phyloP scores from a whole-genome alignment of 805 yeast species.

The Debaryomyces castellii region DNA sequence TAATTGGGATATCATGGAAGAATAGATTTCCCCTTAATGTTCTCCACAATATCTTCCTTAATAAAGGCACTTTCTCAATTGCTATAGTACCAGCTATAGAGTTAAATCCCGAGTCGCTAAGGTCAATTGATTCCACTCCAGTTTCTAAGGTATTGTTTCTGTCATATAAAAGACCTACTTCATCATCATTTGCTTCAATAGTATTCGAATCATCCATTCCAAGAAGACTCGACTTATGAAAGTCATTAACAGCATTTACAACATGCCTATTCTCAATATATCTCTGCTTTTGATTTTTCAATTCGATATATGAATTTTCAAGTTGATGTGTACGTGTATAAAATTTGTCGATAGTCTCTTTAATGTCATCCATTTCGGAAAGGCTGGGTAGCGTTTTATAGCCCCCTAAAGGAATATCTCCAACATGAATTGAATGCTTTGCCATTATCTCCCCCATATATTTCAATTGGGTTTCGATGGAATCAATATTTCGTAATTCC shows the following conservation, averaged over 20 bases:
- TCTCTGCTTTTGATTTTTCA: conserved; percentile 22
- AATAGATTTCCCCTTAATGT: conserved; percentile 42
- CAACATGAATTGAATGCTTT: conserved; percentile 26
- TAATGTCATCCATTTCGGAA: conserved; percentile 35
- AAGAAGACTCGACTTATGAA: conserved; percentile 25
- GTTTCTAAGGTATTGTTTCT: conserved; percentile 20
- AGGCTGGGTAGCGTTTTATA: conserved; percentile 18
- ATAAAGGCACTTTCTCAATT: conserved; percentile 33
- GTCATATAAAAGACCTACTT: conserved; percentile 25
- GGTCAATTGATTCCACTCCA: conserved; percentile 18
- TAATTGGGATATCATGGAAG: conserved; percentile 39
- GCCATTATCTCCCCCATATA: conserved; percentile 27
- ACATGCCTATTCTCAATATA: conserved; percentile 38
- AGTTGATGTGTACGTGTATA: conserved; percentile 35
- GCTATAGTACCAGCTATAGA: conserved; percentile 37
- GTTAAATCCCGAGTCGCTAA: conserved; percentile 26
- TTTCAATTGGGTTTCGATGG: conserved; percentile 27
- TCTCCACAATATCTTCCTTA: conserved; percentile 43
- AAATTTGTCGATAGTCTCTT: conserved; percentile 20
- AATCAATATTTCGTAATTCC: conserved; percentile 40
- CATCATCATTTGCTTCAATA: conserved; percentile 27
- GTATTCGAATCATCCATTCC: conserved; percentile 8
- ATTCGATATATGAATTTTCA: conserved; percentile 29
- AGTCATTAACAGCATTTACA: conserved; percentile 28
- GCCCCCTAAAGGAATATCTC: conserved; percentile 32